Evolutionary conservation across 768 basidiomycete species (phyloP).

Genomic region (Auricularia cornea): DNA sequence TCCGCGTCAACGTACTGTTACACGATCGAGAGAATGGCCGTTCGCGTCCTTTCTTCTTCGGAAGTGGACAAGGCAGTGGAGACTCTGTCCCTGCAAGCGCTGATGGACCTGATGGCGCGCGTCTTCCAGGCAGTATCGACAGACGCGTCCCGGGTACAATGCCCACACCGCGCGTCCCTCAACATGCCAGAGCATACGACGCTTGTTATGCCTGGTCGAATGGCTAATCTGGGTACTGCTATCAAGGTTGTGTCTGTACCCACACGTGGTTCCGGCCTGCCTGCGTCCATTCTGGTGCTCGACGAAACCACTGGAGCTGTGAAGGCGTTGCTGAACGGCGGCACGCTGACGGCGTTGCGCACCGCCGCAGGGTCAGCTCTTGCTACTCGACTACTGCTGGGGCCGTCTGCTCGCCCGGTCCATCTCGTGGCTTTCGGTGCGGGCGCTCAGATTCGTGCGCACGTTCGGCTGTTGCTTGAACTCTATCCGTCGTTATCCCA

Average conservation of each 20-base stretch:
- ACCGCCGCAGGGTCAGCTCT: conserved; percentile 76
- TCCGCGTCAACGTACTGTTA: too few relatives aligned
- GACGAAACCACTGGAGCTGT: conserved; percentile 61
- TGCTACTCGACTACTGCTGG: conserved; percentile 45
- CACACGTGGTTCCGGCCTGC: conserved; percentile 44
- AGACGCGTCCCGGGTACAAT: conserved; percentile 3
- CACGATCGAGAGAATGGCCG: not conserved
- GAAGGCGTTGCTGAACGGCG: conserved; percentile 73
- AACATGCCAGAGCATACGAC: conserved; percentile 40
- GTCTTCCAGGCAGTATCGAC: conserved; percentile 46
- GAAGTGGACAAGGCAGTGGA: not conserved
- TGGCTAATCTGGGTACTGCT: conserved; percentile 44
- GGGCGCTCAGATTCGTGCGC: conserved; percentile 60
- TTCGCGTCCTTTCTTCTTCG: not conserved
- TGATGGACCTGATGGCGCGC: conserved; percentile 48
- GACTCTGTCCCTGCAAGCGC: conserved; percentile 32
- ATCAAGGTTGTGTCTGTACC: conserved; percentile 82
- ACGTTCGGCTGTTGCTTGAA: conserved; percentile 52
- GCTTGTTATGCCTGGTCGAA: conserved; percentile 79
- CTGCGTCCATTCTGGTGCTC: conserved; percentile 68
- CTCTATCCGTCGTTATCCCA: conserved; percentile 44
- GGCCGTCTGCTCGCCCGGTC: conserved; percentile 29
- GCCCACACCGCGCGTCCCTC: conserved; percentile 16
- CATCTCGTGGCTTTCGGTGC: conserved; percentile 61
- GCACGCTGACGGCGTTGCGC: conserved; percentile 66